These are phyloP conservation scores for Sherardia arvensis DNA, from an alignment of 257 asterid species.

Conservation along the genomic window DNA sequence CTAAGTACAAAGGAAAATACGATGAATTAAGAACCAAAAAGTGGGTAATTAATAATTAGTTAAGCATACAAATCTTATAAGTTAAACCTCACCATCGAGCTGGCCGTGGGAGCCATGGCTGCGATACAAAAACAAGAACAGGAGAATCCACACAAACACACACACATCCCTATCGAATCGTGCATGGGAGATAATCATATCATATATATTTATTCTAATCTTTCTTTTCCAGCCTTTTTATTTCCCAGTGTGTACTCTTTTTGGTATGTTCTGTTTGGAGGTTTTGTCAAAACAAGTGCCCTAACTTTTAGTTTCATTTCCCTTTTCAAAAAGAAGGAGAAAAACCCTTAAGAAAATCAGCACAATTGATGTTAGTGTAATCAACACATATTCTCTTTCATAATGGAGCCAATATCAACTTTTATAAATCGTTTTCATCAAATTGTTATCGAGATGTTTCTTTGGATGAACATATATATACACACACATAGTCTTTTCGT, in stretches of 20 bases:
- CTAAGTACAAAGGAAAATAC: background rate
- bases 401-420: too few relatives aligned
- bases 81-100: slow-evolving; percentile 33
- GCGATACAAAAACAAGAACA: slow-evolving; percentile 10
- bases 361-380: background rate
- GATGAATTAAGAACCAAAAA: background rate
- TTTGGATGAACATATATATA: too few relatives aligned
- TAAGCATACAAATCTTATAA: slow-evolving; percentile 2
- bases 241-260: background rate
- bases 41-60: background rate
- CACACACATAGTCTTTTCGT: too few relatives aligned
- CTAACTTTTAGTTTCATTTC: background rate
- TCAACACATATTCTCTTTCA: too few relatives aligned
- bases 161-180: slow-evolving; percentile 26
- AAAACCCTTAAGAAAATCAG: background rate
- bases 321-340: background rate
- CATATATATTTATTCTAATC: background rate
- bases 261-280: slow-evolving; percentile 18
- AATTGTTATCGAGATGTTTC: too few relatives aligned
- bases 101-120: slow-evolving; percentile 51
- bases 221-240: slow-evolving; percentile 11
- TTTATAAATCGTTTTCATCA: too few relatives aligned
- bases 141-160: slow-evolving; percentile 15
- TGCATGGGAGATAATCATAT: slow-evolving; percentile 5
- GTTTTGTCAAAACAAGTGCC: background rate